Percentiles rank a stretch among this genome's conserved stretches.
These are phyloP conservation scores for Mortierella antarctica DNA, from an alignment of 192 early-diverging fungal species.

Conservation along the genomic window DNA sequence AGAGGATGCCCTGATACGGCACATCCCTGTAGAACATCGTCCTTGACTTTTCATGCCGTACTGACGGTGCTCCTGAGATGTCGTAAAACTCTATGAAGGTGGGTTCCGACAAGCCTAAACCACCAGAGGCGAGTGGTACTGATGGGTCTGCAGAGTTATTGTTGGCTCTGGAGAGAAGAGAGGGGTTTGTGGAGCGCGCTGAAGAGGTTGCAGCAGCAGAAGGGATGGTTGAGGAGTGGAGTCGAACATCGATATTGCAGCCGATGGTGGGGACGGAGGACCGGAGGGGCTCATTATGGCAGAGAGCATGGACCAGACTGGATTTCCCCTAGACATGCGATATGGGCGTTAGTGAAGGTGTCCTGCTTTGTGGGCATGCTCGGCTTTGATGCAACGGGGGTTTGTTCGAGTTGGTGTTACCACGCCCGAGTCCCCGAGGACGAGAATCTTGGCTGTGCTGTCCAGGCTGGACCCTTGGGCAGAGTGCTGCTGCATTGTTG, in stretches of 20 bases:
- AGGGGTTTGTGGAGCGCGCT: conserved; percentile 8
- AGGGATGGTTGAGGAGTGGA: conserved; percentile 35
- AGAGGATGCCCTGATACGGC: conserved; percentile 58
- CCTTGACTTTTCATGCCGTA: conserved; percentile 58
- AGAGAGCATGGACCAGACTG: conserved; percentile 63
- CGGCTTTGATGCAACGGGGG: not conserved
- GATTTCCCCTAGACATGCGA: conserved; percentile 57
- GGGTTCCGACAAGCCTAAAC: not conserved
- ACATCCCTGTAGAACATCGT: conserved; percentile 60
- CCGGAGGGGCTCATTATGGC: conserved; percentile 56
- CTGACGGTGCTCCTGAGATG: conserved; percentile 54
- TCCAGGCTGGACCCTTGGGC: not conserved
- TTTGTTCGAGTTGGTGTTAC: conserved; percentile 1
- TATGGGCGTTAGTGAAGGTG: not conserved
- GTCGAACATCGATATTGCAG: conserved; percentile 62
- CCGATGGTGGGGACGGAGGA: conserved; percentile 58
- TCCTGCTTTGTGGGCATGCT: not conserved
- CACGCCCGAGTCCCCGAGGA: conserved; percentile 50
- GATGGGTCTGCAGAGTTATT: conserved; percentile 30
- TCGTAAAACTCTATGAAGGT: conserved; percentile 70
- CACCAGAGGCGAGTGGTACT: conserved; percentile 8
- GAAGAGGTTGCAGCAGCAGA: conserved; percentile 7
- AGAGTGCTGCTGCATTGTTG: conserved; percentile 7
- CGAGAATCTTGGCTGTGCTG: conserved; percentile 26
- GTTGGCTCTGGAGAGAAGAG: conserved; percentile 1